Base-by-base conservation (phyloP, 2,329 filamentous ascomycete genomes). In the Aspergillus neotritici region DNA sequence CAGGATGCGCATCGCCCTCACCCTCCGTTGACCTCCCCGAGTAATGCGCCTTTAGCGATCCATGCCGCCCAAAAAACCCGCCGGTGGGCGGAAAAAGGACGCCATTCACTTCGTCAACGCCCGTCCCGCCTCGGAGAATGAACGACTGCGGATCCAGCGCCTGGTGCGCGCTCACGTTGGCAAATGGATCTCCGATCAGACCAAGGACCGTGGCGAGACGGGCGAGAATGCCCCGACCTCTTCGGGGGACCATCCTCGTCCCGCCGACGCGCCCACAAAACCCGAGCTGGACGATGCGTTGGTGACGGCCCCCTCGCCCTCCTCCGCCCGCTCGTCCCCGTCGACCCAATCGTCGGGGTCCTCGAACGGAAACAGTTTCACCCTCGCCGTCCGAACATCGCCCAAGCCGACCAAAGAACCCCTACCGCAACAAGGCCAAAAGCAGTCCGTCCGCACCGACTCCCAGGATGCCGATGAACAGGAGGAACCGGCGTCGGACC, bases 141-240 rank as follows among this genome's bases (percentile, higher is more conserved):
- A 64, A 35, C 53, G 53, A 32, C 16, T 55, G 13, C 53, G 48
- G 32, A 57, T 59, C 4, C 57, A 62, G 36, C 57, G 55, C 11
- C 31, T 58, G 34, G 61, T 64, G n/a, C 57, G 61, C 35, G 60
- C 61, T 6, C 61, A 64, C 42, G 61, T 64, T 10, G 61, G 61
- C n/a, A 53, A 56, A 49, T 64, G 60, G 61, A 64, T 64, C 35
- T 64, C 61, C 40, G 57, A 60, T 14, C 61, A 64, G 40, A 62
- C 60, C 28, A 64, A 58, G 46, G 59, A 61, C 25, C 58, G 58
- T 37, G 46, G 51, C 9, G 21, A 25, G 35, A 44, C 7, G 51
- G 37, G 33, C 33, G 42, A 9, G 47, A 49, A 15, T 30, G 41
- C 5, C 43, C 48, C 17, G 44, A 48, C 5, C 32, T 14, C 15